These are phyloP conservation scores for Quercus phellos DNA, from an alignment of 331 rosid species.

Conservation along the genomic window DNA sequence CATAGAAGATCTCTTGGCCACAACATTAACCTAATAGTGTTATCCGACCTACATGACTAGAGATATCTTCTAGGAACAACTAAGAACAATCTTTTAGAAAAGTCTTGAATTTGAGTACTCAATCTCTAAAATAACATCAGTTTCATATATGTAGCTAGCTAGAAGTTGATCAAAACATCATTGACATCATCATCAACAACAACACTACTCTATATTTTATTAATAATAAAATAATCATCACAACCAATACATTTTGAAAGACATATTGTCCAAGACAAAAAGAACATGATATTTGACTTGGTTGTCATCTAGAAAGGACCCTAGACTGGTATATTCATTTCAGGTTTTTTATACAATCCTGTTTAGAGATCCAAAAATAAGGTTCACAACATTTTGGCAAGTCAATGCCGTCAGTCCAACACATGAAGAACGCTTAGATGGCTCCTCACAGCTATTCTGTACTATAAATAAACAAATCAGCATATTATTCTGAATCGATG, in stretches of 20 bases:
- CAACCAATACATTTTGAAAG: background rate
- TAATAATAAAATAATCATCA: background rate
- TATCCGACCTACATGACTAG: background rate
- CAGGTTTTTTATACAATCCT: background rate
- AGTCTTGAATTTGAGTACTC: background rate
- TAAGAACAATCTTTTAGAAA: background rate
- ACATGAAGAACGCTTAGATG: background rate
- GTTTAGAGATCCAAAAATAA: background rate
- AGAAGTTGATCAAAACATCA: background rate
- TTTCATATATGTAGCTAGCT: background rate
- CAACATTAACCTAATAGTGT: background rate
- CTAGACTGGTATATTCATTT: background rate
- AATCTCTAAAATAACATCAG: background rate
- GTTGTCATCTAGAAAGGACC: background rate
- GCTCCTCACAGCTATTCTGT: background rate
- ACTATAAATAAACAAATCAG: background rate
- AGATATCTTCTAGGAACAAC: background rate
- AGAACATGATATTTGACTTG: background rate
- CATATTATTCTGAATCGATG: background rate
- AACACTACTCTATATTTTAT: background rate
- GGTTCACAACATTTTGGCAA: background rate
- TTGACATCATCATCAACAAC: background rate
- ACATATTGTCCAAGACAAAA: background rate
- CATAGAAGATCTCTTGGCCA: conserved; percentile 7
- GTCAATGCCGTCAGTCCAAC: background rate